Conservation (phyloP, 2,329 filamentous ascomycete species). For the Alternaria solani region DNA sequence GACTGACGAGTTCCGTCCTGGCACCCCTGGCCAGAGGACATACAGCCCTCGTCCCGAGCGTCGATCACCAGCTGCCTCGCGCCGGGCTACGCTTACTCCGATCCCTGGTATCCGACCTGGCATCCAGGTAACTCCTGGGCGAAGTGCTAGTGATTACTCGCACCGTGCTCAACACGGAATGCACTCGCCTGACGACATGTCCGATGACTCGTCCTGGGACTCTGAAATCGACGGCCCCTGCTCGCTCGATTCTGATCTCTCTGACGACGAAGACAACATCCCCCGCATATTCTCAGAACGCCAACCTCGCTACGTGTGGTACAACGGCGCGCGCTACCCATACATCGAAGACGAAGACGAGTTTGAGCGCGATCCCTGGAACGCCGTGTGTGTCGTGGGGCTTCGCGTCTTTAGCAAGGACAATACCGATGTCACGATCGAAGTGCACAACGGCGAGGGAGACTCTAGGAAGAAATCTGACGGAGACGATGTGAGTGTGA, state of each 20-base stretch:
- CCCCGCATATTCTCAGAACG: conserved; percentile 21
- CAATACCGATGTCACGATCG: conserved; percentile 59
- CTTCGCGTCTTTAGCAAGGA: conserved; percentile 66
- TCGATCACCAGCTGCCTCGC: conserved; percentile 40
- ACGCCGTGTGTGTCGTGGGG: conserved; percentile 67
- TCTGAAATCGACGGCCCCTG: conserved; percentile 51
- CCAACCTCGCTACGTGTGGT: conserved; percentile 30
- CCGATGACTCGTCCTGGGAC: conserved; percentile 53
- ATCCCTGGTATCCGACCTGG: conserved; percentile 47
- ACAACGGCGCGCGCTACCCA: conserved; percentile 32
- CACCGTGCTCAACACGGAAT: conserved; percentile 41
- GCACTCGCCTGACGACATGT: conserved; percentile 42
- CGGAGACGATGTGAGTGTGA: conserved; percentile 36
- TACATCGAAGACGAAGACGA: conserved; percentile 52
- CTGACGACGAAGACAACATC: conserved; percentile 26
- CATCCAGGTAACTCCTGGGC: conserved; percentile 44
- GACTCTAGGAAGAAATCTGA: conserved; percentile 34
- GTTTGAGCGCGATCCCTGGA: conserved; percentile 64
- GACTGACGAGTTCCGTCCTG: conserved; percentile 44
- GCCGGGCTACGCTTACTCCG: conserved; percentile 49
- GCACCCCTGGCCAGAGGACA: conserved; percentile 40
- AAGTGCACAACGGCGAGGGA: conserved; percentile 56
- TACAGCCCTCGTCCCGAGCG: conserved; percentile 43
- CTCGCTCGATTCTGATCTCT: conserved; percentile 35
- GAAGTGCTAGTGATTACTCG: conserved; percentile 40